Base-by-base conservation (phyloP, 2,329 filamentous ascomycete species). In the Fusarium decemcellulare region DNA sequence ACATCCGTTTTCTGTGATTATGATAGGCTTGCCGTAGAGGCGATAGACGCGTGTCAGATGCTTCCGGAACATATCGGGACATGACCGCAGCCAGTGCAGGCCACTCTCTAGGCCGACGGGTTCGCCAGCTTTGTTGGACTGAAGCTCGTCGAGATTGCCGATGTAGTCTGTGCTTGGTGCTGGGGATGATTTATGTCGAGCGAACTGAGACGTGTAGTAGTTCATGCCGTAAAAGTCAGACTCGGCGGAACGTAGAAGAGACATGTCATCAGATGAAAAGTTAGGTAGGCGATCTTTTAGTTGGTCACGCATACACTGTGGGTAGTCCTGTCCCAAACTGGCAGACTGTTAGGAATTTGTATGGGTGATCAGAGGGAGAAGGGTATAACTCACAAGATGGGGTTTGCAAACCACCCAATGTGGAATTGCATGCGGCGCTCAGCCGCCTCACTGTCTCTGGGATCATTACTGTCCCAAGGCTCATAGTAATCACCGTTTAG, bases 361-460 rank as follows among this genome's bases (percentile, higher is more conserved):
- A 34, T 12, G 10, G 5, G 8, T 4, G 5, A 23, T 23, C 1
- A 23, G 23, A 4, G 23, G 4, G 5, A 39, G 5, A n/a, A 5
- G 16, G 10, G 6, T 1, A 16, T 3, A 10, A 43, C 68, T 53
- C 18, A 68, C 70, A 81, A 81, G 8, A 82, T 77, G 10, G 80
- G 80, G 47, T 81, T 76, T 1, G 78, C 80, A 56, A 81, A 81
- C 80, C 80, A 82, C 7, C 78, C 80, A 5, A 82, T 79, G 51
- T 79, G 76, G 23, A 81, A 81, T 14, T 80, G 63, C 78, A 82
- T 79, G 0, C 77, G 61, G 1, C 79, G 62, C 63, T 80, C 73
- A 3, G 76, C 76, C 2, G 80, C 80, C 6, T 78, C 76, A 1
- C 59, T 57, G 29, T 81, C 78, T 6, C 42, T 36, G 0, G 61